phyloP scores from a whole-genome alignment of 2,329 filamentous ascomycete genomes.

The Epichloe sibirici region DNA sequence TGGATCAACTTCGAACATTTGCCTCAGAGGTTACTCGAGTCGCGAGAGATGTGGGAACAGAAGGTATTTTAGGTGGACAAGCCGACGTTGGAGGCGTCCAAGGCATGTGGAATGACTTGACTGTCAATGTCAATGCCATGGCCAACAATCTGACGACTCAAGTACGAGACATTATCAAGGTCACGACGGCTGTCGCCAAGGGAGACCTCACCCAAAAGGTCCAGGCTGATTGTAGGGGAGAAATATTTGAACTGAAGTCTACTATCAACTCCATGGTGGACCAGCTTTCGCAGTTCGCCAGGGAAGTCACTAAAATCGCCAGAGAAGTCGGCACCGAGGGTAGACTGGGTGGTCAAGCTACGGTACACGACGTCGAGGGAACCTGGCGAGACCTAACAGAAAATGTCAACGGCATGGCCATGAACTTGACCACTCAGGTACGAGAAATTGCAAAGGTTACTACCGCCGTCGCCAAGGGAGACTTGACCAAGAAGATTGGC shows the following conservation, averaged over 20 bases:
- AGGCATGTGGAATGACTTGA: conserved; percentile 82
- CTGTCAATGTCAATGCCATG: conserved; percentile 80
- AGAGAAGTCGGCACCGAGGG: conserved; percentile 95
- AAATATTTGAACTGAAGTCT: conserved; percentile 88
- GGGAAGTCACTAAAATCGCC: conserved; percentile 92
- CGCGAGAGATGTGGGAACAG: conserved; percentile 71
- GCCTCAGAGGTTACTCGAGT: conserved; percentile 75
- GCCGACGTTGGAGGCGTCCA: conserved; percentile 74
- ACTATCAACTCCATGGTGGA: conserved; percentile 99
- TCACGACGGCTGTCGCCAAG: conserved; percentile 59
- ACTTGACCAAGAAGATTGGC: conserved; percentile 91
- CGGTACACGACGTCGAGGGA: conserved; percentile 89
- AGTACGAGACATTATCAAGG: conserved; percentile 87
- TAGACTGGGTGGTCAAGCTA: conserved; percentile 84
- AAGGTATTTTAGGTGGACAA: conserved; percentile 71
- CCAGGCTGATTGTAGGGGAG: conserved; percentile 81
- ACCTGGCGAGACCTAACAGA: conserved; percentile 95
- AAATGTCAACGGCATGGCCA: conserved; percentile 96
- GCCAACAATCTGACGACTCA: conserved; percentile 77
- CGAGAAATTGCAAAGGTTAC: conserved; percentile 96
- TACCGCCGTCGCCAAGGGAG: conserved; percentile 85
- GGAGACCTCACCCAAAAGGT: conserved; percentile 96
- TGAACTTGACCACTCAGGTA: conserved; percentile 95
- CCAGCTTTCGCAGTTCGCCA: conserved; percentile 89
- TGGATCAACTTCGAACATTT: conserved; percentile 73